These are phyloP conservation scores for Neltuma alba DNA, from an alignment of 306 rosid genomes.

Conservation along the genomic window DNA sequence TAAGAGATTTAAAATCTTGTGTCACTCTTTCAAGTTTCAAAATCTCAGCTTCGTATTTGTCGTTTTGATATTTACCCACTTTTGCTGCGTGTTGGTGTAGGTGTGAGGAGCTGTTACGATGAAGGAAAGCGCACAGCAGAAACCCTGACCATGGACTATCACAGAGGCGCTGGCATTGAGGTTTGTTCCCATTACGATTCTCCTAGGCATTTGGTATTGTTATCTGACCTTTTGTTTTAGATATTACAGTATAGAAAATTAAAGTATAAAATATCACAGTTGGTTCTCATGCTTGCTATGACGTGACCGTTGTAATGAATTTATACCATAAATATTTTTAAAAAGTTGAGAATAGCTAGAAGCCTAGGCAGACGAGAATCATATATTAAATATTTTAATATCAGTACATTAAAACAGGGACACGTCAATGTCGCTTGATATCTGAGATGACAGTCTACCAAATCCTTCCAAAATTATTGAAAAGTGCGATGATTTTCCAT, in stretches of 20 bases:
- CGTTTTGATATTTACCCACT: not conserved
- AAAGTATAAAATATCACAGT: not conserved
- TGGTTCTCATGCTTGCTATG: not conserved
- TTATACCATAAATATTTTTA: not conserved
- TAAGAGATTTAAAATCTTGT: not conserved
- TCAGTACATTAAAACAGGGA: no score
- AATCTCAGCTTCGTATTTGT: not conserved
- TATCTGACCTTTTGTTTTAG: not conserved
- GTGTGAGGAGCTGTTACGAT: conserved; percentile 93
- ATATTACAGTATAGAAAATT: not conserved
- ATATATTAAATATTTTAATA: no score
- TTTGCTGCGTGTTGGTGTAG: conserved; percentile 38
- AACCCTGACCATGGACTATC: conserved; percentile 90
- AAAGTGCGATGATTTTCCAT: not conserved
- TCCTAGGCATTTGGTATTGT: not conserved
- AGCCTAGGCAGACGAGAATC: not conserved
- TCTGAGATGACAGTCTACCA: not conserved
- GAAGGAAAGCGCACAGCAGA: conserved; percentile 97
- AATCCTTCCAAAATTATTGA: not conserved
- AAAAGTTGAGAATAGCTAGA: not conserved
- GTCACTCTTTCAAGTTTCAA: not conserved
- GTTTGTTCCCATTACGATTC: conserved; percentile 40
- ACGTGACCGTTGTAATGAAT: not conserved
- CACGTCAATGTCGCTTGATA: not conserved
- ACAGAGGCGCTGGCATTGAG: conserved; percentile 94